A percentile compares a stretch with the other conserved stretches of the same genome.
These are phyloP conservation scores for Trametes villosa DNA, from an alignment of 768 basidiomycete species.

Conservation along the genomic window DNA sequence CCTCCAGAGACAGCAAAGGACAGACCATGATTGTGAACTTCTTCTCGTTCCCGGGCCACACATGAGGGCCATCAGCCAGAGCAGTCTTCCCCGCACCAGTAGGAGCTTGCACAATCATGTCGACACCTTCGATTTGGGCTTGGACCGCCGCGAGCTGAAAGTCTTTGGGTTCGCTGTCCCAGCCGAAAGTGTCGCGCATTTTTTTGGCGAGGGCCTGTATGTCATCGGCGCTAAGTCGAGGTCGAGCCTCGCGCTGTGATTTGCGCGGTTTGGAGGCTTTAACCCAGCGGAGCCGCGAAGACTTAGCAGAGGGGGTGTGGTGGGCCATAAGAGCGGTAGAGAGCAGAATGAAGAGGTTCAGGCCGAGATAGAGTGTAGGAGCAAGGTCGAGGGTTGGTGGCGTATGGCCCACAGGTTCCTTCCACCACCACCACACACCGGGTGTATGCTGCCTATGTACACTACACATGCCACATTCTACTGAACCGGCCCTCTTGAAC, in stretches of 20 bases:
- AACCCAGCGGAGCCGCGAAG: not conserved
- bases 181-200: conserved; percentile 29
- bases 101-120: conserved; percentile 43
- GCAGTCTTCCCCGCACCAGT: conserved; percentile 44
- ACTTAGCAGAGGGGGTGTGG: not conserved
- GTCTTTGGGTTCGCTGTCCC: conserved; percentile 24
- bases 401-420: too few relatives aligned
- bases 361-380: too few relatives aligned
- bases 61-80: conserved; percentile 44
- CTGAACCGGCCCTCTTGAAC: too few relatives aligned
- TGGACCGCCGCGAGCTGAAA: conserved; percentile 39
- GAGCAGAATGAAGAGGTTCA: too few relatives aligned
- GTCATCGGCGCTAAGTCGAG: conserved; percentile 7
- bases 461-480: too few relatives aligned
- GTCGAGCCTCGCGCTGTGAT: not conserved
- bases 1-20: conserved; percentile 44
- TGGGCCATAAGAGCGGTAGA: too few relatives aligned
- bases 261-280: conserved; percentile 16
- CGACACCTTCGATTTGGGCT: conserved; percentile 36
- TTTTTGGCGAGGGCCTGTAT: not conserved
- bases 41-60: conserved; percentile 29
- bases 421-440: too few relatives aligned
- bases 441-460: too few relatives aligned
- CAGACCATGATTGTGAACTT: conserved; percentile 42
- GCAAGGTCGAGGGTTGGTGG: too few relatives aligned